Evolutionary conservation across 371 early-diverging fungal genomes (phyloP).

Genomic region (Rhizopus sp.): DNA sequence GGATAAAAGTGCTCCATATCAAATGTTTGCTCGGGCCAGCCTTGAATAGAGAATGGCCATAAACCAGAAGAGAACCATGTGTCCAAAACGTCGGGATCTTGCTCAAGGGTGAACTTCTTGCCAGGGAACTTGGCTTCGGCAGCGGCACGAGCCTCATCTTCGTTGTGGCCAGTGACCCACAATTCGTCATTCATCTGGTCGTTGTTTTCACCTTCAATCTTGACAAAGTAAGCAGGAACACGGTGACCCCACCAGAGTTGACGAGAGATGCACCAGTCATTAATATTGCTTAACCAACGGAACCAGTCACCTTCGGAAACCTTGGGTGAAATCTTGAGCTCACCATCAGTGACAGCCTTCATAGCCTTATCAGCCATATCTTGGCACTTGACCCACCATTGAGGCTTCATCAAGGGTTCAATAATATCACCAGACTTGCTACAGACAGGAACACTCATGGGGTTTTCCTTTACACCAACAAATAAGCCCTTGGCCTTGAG

Average conservation of each 20-base stretch:
- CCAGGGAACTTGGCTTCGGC: slow-evolving; percentile 79
- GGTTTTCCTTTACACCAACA: slow-evolving; percentile 85
- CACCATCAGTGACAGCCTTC: slow-evolving; percentile 84
- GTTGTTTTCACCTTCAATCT: slow-evolving; percentile 67
- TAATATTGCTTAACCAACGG: slow-evolving; percentile 96
- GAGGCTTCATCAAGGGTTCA: slow-evolving; percentile 98
- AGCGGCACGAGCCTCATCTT: slow-evolving; percentile 77
- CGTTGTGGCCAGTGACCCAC: slow-evolving; percentile 91
- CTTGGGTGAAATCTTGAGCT: slow-evolving; percentile 90
- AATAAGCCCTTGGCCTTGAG: slow-evolving; percentile 91
- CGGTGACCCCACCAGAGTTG: slow-evolving; percentile 99
- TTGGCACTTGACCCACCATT: slow-evolving; percentile 99
- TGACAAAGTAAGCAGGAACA: slow-evolving; percentile 96
- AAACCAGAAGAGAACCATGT: slow-evolving; percentile 99
- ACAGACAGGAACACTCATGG: slow-evolving; percentile 96
- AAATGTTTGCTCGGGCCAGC: slow-evolving; percentile 92
- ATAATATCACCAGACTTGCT: slow-evolving; percentile 94
- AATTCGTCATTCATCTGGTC: slow-evolving; percentile 61
- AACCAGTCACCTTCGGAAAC: slow-evolving; percentile 94
- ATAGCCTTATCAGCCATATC: slow-evolving; percentile 90
- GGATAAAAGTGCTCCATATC: slow-evolving; percentile 95
- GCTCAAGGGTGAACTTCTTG: slow-evolving; percentile 61
- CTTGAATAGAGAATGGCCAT: slow-evolving; percentile 98
- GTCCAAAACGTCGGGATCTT: slow-evolving; percentile 98
- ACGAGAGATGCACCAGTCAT: slow-evolving; percentile 96